These are phyloP conservation scores for Macroventuria anomochaeta DNA, from an alignment of 2,329 filamentous ascomycete species.

Conservation along the genomic window DNA sequence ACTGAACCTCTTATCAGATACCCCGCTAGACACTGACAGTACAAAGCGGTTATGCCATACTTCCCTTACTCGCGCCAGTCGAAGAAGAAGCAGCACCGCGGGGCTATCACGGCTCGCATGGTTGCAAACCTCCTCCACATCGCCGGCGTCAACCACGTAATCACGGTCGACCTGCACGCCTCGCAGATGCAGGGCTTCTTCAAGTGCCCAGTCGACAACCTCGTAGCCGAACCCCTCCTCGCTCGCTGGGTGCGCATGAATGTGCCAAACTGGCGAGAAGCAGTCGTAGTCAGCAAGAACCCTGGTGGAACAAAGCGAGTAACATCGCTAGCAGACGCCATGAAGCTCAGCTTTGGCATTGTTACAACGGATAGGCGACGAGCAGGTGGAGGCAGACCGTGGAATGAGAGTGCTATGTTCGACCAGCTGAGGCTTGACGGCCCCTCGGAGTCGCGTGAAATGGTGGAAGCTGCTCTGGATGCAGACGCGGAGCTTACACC, in stretches of 20 bases:
- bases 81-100: slow-evolving; percentile 97
- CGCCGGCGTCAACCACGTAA: slow-evolving; percentile 94
- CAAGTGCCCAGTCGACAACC: slow-evolving; percentile 94
- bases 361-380: slow-evolving; percentile 76
- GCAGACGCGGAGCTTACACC: slow-evolving; percentile 46
- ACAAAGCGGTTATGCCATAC: slow-evolving; percentile 82
- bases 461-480: slow-evolving; percentile 41
- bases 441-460: slow-evolving; percentile 47
- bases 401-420: slow-evolving; percentile 81
- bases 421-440: slow-evolving; percentile 54
- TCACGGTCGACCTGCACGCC: slow-evolving; percentile 92
- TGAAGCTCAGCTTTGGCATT: slow-evolving; percentile 98
- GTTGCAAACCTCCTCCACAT: slow-evolving; percentile 92
- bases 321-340: slow-evolving; percentile 89
- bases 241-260: slow-evolving; percentile 94
- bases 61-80: slow-evolving; percentile 99
- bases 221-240: slow-evolving; percentile 93
- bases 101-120: slow-evolving; percentile 96
- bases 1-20: slow-evolving; percentile 43
- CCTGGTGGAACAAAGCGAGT: slow-evolving; percentile 96
- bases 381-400: slow-evolving; percentile 57
- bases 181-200: slow-evolving; percentile 99
- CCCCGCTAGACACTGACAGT: slow-evolving; percentile 20
- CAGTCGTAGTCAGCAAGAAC: slow-evolving; percentile 97
- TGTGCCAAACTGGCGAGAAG: slow-evolving; percentile 84